Percentiles rank a stretch among this genome's conserved stretches.
Conservation (phyloP, 2,329 filamentous ascomycete species). For the Exophiala alcalophila region DNA sequence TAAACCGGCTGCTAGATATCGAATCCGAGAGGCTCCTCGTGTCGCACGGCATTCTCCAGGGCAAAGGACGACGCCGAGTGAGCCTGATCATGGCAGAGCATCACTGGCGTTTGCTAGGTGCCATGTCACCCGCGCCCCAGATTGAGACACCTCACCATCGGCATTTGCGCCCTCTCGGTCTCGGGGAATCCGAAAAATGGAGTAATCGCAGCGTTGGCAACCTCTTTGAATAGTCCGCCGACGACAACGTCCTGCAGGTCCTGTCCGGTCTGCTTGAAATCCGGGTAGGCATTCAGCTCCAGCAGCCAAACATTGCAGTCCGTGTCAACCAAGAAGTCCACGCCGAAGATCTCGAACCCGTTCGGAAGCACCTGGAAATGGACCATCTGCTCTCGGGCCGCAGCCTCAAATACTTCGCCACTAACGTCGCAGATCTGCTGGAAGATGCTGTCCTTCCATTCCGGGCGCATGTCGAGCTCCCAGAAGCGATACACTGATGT, state of each 20-base stretch:
- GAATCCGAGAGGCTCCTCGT: no score
- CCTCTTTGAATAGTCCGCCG: constrained; percentile 70
- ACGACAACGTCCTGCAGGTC: constrained; percentile 67
- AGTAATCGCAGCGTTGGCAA: constrained; percentile 63
- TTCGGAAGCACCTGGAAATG: constrained; percentile 90
- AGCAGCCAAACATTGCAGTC: constrained; percentile 68
- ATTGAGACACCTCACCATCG: constrained; percentile 45
- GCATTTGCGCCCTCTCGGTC: constrained; percentile 21
- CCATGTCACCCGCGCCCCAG: constrained; percentile 39
- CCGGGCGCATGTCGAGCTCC: constrained; percentile 52
- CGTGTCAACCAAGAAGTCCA: constrained; percentile 82
- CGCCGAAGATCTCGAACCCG: constrained; percentile 85
- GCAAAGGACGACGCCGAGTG: no score
- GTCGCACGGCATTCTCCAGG: no score
- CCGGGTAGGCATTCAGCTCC: constrained; percentile 93
- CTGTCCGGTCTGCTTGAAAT: constrained; percentile 86
- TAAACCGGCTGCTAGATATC: no score
- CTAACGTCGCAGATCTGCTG: constrained; percentile 70
- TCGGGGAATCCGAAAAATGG: constrained; percentile 59
- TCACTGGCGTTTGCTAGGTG: no score
- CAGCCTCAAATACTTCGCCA: constrained; percentile 79
- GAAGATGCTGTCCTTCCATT: constrained; percentile 63
- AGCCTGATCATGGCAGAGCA: constrained; percentile 3
- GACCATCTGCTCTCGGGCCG: constrained; percentile 75
- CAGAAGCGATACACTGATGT: constrained; percentile 71